Conservation (phyloP, 805 yeast genomes). For the Ogataea thermomethanolica region DNA sequence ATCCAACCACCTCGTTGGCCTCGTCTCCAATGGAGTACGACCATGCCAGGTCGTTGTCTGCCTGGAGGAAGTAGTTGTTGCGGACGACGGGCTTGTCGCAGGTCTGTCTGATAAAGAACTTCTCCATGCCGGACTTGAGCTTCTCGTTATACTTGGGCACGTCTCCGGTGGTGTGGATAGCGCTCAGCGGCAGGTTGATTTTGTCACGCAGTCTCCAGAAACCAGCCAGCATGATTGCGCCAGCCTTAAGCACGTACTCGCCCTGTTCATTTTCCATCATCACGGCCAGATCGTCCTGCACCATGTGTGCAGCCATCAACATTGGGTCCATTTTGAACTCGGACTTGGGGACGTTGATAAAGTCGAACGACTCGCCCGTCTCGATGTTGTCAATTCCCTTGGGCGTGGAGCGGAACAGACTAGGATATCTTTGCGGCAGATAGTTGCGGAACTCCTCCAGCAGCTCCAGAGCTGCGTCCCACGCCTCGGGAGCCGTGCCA, state of each 20-base stretch:
- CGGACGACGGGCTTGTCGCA: constrained; percentile 64
- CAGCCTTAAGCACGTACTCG: constrained; percentile 53
- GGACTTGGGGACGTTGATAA: constrained; percentile 25
- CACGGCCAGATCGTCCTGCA: constrained; percentile 66
- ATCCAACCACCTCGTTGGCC: constrained; percentile 48
- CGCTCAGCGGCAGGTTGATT: constrained; percentile 48
- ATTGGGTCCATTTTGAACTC: constrained; percentile 51
- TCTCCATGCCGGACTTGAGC: constrained; percentile 61
- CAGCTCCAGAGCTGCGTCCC: constrained; percentile 53
- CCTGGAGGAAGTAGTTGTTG: constrained; percentile 63
- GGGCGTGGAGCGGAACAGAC: constrained; percentile 43
- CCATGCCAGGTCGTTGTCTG: constrained; percentile 63
- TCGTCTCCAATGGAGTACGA: constrained; percentile 62
- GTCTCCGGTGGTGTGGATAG: constrained; percentile 63
- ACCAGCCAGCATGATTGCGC: constrained; percentile 62
- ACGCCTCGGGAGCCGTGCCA: constrained; percentile 49
- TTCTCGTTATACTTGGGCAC: constrained; percentile 63
- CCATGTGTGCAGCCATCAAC: constrained; percentile 52
- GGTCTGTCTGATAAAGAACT: constrained; percentile 54
- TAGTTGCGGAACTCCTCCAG: constrained; percentile 49
- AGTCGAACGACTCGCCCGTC: constrained; percentile 50
- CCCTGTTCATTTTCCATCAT: constrained; percentile 61
- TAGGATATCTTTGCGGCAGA: constrained; percentile 58
- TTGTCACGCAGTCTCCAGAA: constrained; percentile 69
- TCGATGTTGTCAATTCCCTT: constrained; percentile 48